Conservation (phyloP, 192 early-diverging fungal genomes). For the Cladochytrium replicatum region DNA sequence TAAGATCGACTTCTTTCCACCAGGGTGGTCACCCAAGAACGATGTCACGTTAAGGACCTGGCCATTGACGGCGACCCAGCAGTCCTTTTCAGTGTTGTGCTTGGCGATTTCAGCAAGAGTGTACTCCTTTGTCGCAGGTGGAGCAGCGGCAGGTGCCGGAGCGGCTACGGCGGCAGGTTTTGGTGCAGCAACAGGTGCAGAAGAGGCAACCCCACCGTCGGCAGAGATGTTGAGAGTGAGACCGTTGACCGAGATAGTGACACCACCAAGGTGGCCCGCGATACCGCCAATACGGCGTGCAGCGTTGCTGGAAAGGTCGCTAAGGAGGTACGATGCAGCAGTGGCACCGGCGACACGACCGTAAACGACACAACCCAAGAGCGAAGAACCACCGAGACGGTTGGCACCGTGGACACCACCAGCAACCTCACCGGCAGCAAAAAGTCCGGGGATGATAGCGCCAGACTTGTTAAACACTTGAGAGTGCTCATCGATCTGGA, state of each 20-base stretch:
- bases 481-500: slow-evolving; percentile 66
- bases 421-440: slow-evolving; percentile 87
- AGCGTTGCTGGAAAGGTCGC: slow-evolving; percentile 40
- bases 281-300: slow-evolving; percentile 57
- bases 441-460: slow-evolving; percentile 65
- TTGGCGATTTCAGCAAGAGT: slow-evolving; percentile 71
- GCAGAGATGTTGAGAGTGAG: slow-evolving; percentile 55
- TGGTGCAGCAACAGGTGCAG: slow-evolving; percentile 9
- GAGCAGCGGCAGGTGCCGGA: slow-evolving; percentile 27
- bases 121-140: slow-evolving; percentile 35
- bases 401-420: slow-evolving; percentile 96
- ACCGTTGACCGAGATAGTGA: slow-evolving; percentile 43
- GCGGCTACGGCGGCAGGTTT: slow-evolving; percentile 20
- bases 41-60: slow-evolving; percentile 63
- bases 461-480: slow-evolving; percentile 46
- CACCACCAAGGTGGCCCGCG: slow-evolving; percentile 42
- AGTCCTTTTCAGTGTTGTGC: slow-evolving; percentile 70
- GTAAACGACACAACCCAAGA: slow-evolving; percentile 93
- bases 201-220: slow-evolving; percentile 30
- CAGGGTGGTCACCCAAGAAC: slow-evolving; percentile 56
- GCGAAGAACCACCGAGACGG: slow-evolving; percentile 85
- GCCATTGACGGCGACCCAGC: slow-evolving; percentile 81
- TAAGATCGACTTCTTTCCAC: slow-evolving; percentile 77
- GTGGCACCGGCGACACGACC: slow-evolving; percentile 81
- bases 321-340: slow-evolving; percentile 51